A percentile compares a stretch with the other conserved stretches of the same genome.
phyloP scores from a whole-genome alignment of 805 yeast genomes.

The Spathaspora boniae region DNA sequence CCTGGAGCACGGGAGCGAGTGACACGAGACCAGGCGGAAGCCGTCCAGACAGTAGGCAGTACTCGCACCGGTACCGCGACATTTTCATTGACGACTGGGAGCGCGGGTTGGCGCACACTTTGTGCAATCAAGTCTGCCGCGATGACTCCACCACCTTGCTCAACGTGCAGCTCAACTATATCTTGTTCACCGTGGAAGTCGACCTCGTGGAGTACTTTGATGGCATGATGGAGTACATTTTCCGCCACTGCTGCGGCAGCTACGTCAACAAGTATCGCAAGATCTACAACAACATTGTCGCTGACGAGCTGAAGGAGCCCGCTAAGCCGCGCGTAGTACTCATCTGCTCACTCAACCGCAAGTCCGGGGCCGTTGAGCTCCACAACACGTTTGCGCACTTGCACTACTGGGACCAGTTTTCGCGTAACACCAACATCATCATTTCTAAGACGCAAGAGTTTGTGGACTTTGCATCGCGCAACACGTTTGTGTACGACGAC shows the following conservation, averaged over 20 bases:
- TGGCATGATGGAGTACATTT: conserved; percentile 11
- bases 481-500: conserved; percentile 10
- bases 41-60: background rate
- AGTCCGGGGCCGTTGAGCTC: conserved; percentile 32
- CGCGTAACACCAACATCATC: conserved; percentile 4
- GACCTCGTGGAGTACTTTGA: conserved; percentile 25
- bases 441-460: conserved; percentile 6
- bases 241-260: conserved; percentile 7
- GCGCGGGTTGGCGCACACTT: conserved; percentile 13
- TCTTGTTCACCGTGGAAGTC: conserved; percentile 31
- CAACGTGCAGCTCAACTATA: conserved; percentile 36
- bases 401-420: conserved; percentile 14
- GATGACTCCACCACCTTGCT: conserved; percentile 17
- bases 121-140: conserved; percentile 13
- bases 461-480: conserved; percentile 4
- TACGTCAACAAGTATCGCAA: conserved; percentile 7
- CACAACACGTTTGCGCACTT: conserved; percentile 29
- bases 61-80: conserved; percentile 9
- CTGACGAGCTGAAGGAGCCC: conserved; percentile 8
- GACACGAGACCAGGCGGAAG: background rate
- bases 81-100: conserved; percentile 31
- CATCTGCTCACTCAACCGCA: conserved; percentile 35
- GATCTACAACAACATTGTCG: conserved; percentile 7
- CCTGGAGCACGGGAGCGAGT: too few relatives aligned
- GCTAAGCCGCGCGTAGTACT: conserved; percentile 14